Conservation (phyloP, 805 yeast species). For the Jamesozyma gamospora region DNA sequence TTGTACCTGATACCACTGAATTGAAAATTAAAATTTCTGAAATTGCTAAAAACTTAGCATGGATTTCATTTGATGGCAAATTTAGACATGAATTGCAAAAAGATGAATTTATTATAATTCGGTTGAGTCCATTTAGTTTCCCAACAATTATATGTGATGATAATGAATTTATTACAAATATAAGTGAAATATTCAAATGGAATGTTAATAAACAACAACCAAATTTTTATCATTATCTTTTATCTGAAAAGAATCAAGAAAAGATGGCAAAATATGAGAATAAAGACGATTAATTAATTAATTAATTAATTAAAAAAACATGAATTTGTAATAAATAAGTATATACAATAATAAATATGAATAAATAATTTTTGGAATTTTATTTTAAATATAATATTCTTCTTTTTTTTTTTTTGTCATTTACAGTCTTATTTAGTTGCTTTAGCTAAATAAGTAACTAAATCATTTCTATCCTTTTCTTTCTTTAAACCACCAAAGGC, state of each 20-base stretch:
- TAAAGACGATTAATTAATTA: too few relatives aligned
- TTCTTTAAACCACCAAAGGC: conserved; percentile 99
- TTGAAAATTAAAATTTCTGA: conserved; percentile 75
- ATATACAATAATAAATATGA: not conserved
- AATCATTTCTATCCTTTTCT: conserved; percentile 96
- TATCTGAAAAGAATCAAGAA: conserved; percentile 47
- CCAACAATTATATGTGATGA: conserved; percentile 77
- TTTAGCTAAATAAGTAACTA: conserved; percentile 69
- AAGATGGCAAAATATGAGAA: conserved; percentile 26
- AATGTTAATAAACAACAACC: conserved; percentile 81
- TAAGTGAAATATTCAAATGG: conserved; percentile 85
- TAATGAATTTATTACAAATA: conserved; percentile 74
- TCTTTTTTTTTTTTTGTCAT: not conserved
- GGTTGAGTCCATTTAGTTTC: conserved; percentile 84
- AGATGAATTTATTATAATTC: conserved; percentile 79
- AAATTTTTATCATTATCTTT: conserved; percentile 58
- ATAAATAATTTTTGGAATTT: conserved; percentile 1
- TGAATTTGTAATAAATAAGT: not conserved
- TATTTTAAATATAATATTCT: too few relatives aligned
- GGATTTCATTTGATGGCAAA: conserved; percentile 96
- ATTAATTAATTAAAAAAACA: too few relatives aligned
- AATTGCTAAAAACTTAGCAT: conserved; percentile 78
- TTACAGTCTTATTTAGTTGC: conserved; percentile 41
- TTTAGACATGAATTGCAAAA: conserved; percentile 67
- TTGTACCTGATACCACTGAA: conserved; percentile 87